Evolutionary conservation across 2,329 filamentous ascomycete genomes (phyloP), one percentile per base, ranked within the genome.

Genomic region (Madurella fahalii): DNA sequence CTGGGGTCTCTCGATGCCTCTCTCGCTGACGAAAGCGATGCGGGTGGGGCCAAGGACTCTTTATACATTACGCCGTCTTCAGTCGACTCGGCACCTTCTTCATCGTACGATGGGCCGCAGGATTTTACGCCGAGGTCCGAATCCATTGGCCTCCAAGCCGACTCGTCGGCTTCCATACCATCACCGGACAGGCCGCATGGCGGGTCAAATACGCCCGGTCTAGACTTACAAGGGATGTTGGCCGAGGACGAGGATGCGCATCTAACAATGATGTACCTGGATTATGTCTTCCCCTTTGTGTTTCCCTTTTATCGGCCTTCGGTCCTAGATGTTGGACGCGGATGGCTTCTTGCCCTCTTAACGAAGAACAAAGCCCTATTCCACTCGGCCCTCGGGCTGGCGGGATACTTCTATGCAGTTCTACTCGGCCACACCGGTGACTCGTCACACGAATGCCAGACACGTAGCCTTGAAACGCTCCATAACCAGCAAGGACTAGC

Each of bases 221-320:
- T 39, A 13, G n/a, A 41, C 13, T n/a, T 32, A 4, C 17, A 16
- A 7, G 40, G 32, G 9, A 32, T 16, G 2, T 18, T 58, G 16
- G 46, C 57, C 2, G 47, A 58, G 9, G 66, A 68, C 18, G 47
- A 42, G 4, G 67, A 68, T 15, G 55, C 66, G 9, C 61, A 66
- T 62, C 74, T 78, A 42, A 68, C 80, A 53, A 81, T 82, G 76
- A 74, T 81, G 53, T 86, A 84, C 63, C 72, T 85, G 44, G 83
- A 86, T 65, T 77, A 81, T 58, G 73, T 85, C 17, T 78, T 85
- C 57, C 82, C 83, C 1, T 81, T 84, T 59, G 68, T 85, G 1
- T 85, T 82, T 63, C 84, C 84, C 2, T 81, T 84, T 64, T 86
- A 85, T 66, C 75, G 75, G 2, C 83, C 83, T 1, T 72, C 73